Evolutionary conservation across 148 eudicot species (phyloP).

Genomic region (Rhododendron molle): DNA sequence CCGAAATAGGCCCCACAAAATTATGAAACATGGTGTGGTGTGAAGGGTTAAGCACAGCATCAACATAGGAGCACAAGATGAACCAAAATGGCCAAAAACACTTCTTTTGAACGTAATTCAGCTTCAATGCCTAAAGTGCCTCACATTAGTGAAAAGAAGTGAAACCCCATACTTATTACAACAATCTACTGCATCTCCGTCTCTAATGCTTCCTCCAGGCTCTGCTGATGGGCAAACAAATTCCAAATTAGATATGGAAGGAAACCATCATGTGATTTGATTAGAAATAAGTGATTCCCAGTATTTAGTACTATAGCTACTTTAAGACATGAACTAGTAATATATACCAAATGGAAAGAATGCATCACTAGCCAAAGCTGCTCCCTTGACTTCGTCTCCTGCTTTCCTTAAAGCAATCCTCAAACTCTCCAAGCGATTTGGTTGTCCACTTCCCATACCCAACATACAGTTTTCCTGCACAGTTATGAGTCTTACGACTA

Average conservation of each 20-base stretch:
- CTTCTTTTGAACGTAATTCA: neutral
- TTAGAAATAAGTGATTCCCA: neutral
- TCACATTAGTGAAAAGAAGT: slow-evolving; percentile 67
- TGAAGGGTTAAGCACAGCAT: neutral
- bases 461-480: slow-evolving; percentile 80
- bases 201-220: slow-evolving; percentile 91
- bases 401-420: slow-evolving; percentile 92
- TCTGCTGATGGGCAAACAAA: slow-evolving; percentile 39
- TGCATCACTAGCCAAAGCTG: slow-evolving; percentile 98
- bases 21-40: too few relatives aligned
- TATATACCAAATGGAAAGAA: slow-evolving; percentile 91
- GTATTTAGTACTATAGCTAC: neutral
- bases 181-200: slow-evolving; percentile 77
- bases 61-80: neutral
- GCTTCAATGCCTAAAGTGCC: slow-evolving; percentile 80
- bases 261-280: neutral
- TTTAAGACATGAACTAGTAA: neutral
- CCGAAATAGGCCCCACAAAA: too few relatives aligned
- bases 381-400: slow-evolving; percentile 85
- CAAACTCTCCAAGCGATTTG: slow-evolving; percentile 90
- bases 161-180: slow-evolving; percentile 88
- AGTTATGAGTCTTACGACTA: neutral
- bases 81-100: neutral
- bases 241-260: neutral
- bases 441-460: slow-evolving; percentile 99